These are phyloP conservation scores for Eutrema japonicum DNA, from an alignment of 345 rosid species.

Conservation along the genomic window DNA sequence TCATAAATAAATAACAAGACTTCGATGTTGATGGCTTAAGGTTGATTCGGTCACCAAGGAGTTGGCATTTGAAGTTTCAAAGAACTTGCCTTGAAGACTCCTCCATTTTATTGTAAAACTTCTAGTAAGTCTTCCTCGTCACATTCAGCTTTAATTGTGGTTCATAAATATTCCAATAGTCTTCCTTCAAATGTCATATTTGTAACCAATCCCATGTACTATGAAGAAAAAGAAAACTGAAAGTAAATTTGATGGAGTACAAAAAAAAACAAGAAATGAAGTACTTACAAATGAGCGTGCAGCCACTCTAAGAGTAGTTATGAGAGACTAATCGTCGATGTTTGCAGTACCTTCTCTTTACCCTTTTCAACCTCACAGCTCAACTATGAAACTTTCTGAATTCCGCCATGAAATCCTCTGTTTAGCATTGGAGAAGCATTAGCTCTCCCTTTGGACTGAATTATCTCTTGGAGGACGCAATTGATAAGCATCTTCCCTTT, in stretches of 20 bases:
- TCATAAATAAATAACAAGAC: not conserved
- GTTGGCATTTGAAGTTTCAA: constrained; percentile 22
- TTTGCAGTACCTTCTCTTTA: no score
- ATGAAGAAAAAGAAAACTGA: not conserved
- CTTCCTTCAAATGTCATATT: constrained; percentile 6
- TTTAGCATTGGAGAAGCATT: constrained; percentile 16
- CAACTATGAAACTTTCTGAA: not conserved
- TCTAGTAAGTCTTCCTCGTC: constrained; percentile 24
- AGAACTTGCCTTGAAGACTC: constrained; percentile 19
- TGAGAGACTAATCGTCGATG: not conserved
- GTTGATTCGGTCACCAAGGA: not conserved
- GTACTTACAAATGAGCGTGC: constrained; percentile 22
- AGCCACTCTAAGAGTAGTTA: not conserved
- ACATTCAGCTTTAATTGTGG: not conserved
- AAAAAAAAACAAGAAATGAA: not conserved
- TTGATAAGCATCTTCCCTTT: not conserved
- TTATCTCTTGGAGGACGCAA: not conserved
- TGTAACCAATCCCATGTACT: not conserved
- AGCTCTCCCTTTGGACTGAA: not conserved
- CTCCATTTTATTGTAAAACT: not conserved
- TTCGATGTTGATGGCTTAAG: constrained; percentile 11
- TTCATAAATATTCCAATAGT: not conserved
- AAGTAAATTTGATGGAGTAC: not conserved
- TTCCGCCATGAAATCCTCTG: constrained; percentile 1
- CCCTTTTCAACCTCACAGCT: not conserved